A percentile compares a stretch with the other conserved stretches of the same genome.
Evolutionary conservation across 257 asterid genomes (phyloP).

Genomic region (Capsicum chinense): DNA sequence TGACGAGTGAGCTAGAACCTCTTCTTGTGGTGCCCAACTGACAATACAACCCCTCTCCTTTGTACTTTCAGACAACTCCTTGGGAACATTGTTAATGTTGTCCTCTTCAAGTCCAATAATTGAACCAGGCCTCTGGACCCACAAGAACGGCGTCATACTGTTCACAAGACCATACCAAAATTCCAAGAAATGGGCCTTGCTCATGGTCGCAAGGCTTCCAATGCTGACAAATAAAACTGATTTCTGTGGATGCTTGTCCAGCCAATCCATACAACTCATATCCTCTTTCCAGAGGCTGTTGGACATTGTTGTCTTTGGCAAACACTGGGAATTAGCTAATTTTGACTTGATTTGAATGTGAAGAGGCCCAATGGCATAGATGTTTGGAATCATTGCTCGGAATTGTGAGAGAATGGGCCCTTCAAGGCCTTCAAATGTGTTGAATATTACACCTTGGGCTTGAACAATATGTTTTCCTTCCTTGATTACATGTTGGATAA

Average conservation of each 20-base stretch:
- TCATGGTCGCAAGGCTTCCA: conserved; percentile 37
- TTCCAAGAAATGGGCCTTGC: conserved; percentile 30
- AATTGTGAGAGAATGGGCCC: conserved; percentile 25
- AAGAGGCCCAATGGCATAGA: conserved; percentile 37
- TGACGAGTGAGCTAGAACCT: conserved; percentile 3
- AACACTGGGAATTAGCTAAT: background rate
- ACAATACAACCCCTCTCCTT: conserved; percentile 31
- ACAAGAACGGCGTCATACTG: conserved; percentile 28
- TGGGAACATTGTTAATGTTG: background rate
- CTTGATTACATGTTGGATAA: conserved; percentile 16
- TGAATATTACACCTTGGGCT: conserved; percentile 32
- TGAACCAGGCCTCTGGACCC: conserved; percentile 34
- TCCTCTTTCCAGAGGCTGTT: conserved; percentile 36
- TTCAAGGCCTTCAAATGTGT: too few species aligned
- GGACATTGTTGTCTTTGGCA: background rate
- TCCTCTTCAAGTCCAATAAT: conserved; percentile 10
- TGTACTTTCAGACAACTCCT: conserved; percentile 17
- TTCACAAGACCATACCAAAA: conserved; percentile 36
- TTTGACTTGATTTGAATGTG: conserved; percentile 30
- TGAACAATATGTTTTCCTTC: conserved; percentile 28
- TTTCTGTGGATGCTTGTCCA: conserved; percentile 25
- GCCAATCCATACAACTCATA: conserved; percentile 35
- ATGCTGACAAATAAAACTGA: conserved; percentile 44
- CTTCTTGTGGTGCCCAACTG: conserved; percentile 36
- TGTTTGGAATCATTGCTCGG: conserved; percentile 17